Evolutionary conservation across 106 monocot genomes (phyloP).

Genomic region (Dioscorea dumetorum): DNA sequence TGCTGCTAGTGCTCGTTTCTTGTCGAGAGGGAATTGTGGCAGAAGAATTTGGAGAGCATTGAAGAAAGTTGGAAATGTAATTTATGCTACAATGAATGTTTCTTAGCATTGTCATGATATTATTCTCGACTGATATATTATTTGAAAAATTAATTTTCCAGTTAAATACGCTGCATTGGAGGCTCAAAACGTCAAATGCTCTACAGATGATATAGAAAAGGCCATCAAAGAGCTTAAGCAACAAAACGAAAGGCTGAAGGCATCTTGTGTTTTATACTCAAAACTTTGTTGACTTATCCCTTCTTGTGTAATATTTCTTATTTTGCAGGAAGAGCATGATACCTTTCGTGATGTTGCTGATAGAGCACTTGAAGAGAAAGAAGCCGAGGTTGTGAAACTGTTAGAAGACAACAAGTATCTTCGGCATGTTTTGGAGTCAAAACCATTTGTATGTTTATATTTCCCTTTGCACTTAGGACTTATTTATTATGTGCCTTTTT

Average conservation of each 20-base stretch:
- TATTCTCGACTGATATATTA: too few species aligned
- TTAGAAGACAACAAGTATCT: slow-evolving; percentile 62
- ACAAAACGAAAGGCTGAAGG: slow-evolving; percentile 74
- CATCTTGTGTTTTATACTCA: slow-evolving; percentile 14
- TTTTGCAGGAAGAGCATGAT: slow-evolving; percentile 80
- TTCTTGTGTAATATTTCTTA: background rate
- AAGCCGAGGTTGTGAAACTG: slow-evolving; percentile 62
- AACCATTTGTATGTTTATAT: slow-evolving; percentile 34
- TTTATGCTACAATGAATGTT: slow-evolving; percentile 5
- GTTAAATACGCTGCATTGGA: slow-evolving; percentile 68
- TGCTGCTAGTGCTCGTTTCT: slow-evolving; percentile 40
- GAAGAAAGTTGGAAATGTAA: slow-evolving; percentile 96
- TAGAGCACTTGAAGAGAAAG: slow-evolving; percentile 85
- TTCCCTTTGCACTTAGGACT: background rate
- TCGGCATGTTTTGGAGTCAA: slow-evolving; percentile 40
- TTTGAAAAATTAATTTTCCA: slow-evolving; percentile 18
- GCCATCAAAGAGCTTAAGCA: slow-evolving; percentile 49
- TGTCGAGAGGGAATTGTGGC: slow-evolving; percentile 78
- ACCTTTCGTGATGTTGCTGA: slow-evolving; percentile 80
- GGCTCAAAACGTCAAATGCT: slow-evolving; percentile 32
- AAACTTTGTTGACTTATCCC: background rate
- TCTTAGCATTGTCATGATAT: background rate
- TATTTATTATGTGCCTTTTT: background rate
- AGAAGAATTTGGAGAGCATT: slow-evolving; percentile 53
- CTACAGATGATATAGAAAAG: slow-evolving; percentile 33